These are phyloP conservation scores for Coniferiporia weirii DNA, from an alignment of 1,284 basidiomycete species.

Conservation along the genomic window DNA sequence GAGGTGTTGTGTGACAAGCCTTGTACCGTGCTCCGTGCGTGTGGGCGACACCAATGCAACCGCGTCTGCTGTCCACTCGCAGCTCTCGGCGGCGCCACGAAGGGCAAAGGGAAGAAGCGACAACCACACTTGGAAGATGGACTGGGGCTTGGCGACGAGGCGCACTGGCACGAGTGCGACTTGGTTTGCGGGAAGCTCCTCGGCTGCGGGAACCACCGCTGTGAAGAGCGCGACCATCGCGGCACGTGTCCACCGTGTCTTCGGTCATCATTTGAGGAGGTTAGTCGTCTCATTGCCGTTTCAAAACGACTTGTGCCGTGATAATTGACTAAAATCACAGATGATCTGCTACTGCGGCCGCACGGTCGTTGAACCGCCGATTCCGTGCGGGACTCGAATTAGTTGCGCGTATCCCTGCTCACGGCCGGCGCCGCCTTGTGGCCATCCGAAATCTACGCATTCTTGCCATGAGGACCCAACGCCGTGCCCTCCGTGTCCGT, in stretches of 20 bases:
- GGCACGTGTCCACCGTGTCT: conserved; percentile 79
- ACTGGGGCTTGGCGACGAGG: conserved; percentile 38
- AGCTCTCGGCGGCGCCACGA: conserved; percentile 43
- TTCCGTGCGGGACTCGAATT: conserved; percentile 76
- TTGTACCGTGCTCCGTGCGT: conserved; percentile 69
- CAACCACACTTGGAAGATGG: conserved; percentile 30
- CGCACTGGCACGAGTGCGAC: conserved; percentile 76
- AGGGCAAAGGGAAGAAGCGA: conserved; percentile 57
- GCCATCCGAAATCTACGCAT: conserved; percentile 74
- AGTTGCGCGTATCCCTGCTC: conserved; percentile 75
- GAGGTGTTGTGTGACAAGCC: conserved; percentile 76
- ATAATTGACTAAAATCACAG: conserved; percentile 30
- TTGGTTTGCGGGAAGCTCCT: conserved; percentile 70
- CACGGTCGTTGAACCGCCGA: conserved; percentile 64
- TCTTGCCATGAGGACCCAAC: conserved; percentile 67
- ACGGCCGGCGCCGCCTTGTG: conserved; percentile 67
- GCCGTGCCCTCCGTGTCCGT: conserved; percentile 80
- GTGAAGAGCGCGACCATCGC: conserved; percentile 76
- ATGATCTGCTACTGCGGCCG: conserved; percentile 77
- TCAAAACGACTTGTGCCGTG: neutral
- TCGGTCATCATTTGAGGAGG: conserved; percentile 86
- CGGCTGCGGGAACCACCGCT: conserved; percentile 70
- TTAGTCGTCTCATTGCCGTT: conserved; percentile 27
- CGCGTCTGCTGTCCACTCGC: conserved; percentile 85
- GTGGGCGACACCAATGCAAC: conserved; percentile 79